A percentile compares a stretch with the other conserved stretches of the same genome.
These are phyloP conservation scores for Ophioceras dolichostomum DNA, from an alignment of 2,329 filamentous ascomycete species.

Conservation along the genomic window DNA sequence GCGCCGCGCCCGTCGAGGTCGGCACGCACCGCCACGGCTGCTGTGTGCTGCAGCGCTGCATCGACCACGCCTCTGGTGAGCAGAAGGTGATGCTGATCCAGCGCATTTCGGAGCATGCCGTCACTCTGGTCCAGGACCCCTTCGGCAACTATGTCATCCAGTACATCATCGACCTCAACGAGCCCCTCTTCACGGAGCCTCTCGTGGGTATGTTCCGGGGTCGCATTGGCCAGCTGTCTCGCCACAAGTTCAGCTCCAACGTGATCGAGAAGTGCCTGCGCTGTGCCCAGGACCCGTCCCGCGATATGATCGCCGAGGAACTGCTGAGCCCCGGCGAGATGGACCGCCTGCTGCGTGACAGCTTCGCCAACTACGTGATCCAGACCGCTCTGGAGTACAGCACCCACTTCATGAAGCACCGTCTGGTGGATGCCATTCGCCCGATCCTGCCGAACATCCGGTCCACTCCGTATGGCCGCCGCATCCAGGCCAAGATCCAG, in stretches of 20 bases:
- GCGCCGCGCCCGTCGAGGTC: slow-evolving; percentile 73
- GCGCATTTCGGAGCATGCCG: slow-evolving; percentile 81
- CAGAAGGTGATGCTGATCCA: slow-evolving; percentile 82
- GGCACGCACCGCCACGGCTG: slow-evolving; percentile 96
- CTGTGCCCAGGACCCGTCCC: slow-evolving; percentile 62
- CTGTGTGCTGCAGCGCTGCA: slow-evolving; percentile 95
- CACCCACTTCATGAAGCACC: slow-evolving; percentile 58
- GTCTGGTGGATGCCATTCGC: slow-evolving; percentile 73
- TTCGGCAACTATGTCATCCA: slow-evolving; percentile 99
- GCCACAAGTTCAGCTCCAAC: slow-evolving; percentile 98
- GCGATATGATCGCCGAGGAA: slow-evolving; percentile 75
- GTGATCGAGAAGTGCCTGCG: slow-evolving; percentile 94
- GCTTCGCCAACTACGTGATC: slow-evolving; percentile 94
- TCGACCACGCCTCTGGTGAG: slow-evolving; percentile 83
- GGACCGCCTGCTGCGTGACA: slow-evolving; percentile 80
- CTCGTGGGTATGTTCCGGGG: slow-evolving; percentile 71
- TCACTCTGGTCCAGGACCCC: slow-evolving; percentile 82
- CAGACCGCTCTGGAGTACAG: slow-evolving; percentile 89
- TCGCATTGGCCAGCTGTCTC: slow-evolving; percentile 60
- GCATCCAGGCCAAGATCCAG: slow-evolving; percentile 80
- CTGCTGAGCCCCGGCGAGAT: slow-evolving; percentile 64
- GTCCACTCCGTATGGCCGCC: slow-evolving; percentile 85
- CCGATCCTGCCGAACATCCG: slow-evolving; percentile 76
- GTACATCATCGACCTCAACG: slow-evolving; percentile 92
- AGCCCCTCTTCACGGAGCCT: slow-evolving; percentile 77